Conservation (phyloP, 345 rosid species). For the Angophora floribunda region DNA sequence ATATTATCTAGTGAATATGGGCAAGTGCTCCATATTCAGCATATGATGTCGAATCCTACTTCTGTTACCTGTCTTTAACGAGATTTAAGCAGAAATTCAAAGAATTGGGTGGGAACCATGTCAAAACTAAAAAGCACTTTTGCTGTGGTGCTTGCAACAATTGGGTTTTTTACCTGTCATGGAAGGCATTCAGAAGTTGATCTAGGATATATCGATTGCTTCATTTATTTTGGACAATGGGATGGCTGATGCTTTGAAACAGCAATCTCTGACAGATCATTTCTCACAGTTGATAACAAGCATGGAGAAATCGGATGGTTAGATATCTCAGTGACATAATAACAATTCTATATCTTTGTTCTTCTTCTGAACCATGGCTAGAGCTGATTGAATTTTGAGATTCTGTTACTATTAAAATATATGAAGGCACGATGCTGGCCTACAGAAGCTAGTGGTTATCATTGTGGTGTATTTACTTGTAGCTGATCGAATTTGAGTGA, state of each 20-base stretch:
- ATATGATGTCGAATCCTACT: not conserved
- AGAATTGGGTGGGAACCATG: not conserved
- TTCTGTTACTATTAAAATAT: not conserved
- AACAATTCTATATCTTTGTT: not conserved
- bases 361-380: not conserved
- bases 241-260: not conserved
- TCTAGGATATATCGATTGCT: not conserved
- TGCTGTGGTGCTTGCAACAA: not conserved
- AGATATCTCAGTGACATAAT: not conserved
- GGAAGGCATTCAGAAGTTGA: not conserved
- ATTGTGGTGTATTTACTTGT: not conserved
- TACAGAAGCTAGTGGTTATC: not conserved
- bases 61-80: not conserved
- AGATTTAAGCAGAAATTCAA: not conserved
- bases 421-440: not conserved
- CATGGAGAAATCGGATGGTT: not conserved
- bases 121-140: not conserved
- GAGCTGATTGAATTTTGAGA: not conserved
- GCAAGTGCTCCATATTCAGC: not conserved
- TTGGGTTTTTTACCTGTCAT: not conserved
- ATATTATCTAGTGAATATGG: not conserved
- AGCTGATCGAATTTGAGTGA: not conserved
- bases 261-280: not conserved
- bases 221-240: not conserved
- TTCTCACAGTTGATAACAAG: not conserved